Conservation (phyloP, 306 rosid species). For the Dryas alaskensis region DNA sequence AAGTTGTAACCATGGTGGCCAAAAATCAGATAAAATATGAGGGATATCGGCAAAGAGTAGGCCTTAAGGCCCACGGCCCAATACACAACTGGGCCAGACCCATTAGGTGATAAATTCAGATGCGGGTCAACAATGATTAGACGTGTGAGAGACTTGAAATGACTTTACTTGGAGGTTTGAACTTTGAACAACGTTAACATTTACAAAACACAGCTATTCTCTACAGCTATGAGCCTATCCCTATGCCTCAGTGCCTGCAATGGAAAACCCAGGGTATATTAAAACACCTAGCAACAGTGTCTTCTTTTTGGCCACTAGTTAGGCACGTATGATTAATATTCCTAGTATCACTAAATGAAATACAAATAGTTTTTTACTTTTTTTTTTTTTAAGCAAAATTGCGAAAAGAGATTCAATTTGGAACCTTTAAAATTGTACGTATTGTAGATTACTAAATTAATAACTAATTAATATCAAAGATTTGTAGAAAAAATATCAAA, state of each 20-base stretch:
- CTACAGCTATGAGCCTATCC: neutral
- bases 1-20: no score
- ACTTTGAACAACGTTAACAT: constrained; percentile 12
- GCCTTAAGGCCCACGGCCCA: neutral
- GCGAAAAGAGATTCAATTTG: no score
- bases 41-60: neutral
- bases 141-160: constrained; percentile 3
- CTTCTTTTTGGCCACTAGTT: neutral
- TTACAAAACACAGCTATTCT: neutral
- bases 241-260: neutral
- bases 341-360: no score
- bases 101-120: neutral
- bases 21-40: no score
- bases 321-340: no score
- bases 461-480: no score
- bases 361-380: no score
- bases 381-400: no score
- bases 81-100: no score
- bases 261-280: neutral
- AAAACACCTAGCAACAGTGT: neutral
- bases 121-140: neutral
- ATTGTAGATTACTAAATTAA: no score
- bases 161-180: neutral
- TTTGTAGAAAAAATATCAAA: no score
- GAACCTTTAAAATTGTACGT: no score